Conservation (phyloP, 768 basidiomycete species). For the Rhizopogon salebrosus region DNA sequence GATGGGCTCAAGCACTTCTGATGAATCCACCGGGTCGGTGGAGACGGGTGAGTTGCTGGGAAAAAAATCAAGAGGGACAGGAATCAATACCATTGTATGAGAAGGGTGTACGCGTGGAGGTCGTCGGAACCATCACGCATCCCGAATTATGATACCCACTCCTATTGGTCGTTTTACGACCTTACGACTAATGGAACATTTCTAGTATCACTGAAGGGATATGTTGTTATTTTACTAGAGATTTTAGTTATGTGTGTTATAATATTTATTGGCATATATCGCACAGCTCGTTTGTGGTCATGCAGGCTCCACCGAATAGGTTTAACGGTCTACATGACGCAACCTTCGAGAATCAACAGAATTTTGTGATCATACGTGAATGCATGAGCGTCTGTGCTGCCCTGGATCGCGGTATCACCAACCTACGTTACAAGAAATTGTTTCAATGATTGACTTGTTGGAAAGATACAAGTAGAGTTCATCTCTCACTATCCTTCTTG, state of each 20-base stretch:
- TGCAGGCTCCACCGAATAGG: no score
- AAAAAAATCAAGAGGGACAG: constrained; percentile 23
- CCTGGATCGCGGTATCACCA: neutral
- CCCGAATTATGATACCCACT: neutral
- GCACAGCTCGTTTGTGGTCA: no score
- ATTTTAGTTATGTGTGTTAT: no score
- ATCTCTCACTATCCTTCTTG: constrained; percentile 34
- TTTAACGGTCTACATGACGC: no score
- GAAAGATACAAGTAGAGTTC: neutral
- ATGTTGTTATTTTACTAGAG: no score
- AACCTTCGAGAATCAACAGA: no score
- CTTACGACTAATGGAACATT: neutral
- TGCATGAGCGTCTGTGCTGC: no score
- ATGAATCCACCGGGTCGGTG: neutral
- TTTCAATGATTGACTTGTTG: neutral
- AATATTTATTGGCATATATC: no score
- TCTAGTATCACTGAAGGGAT: no score
- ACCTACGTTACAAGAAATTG: neutral
- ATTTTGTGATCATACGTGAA: no score
- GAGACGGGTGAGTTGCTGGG: neutral
- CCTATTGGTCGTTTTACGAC: neutral
- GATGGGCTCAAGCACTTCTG: neutral
- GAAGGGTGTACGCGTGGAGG: neutral
- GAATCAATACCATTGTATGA: neutral
- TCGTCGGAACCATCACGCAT: neutral